Percentiles rank a stretch among this genome's conserved stretches.
These are phyloP conservation scores for Sordariomycetes sp. DNA, from an alignment of 2,329 filamentous ascomycete genomes.

Conservation along the genomic window DNA sequence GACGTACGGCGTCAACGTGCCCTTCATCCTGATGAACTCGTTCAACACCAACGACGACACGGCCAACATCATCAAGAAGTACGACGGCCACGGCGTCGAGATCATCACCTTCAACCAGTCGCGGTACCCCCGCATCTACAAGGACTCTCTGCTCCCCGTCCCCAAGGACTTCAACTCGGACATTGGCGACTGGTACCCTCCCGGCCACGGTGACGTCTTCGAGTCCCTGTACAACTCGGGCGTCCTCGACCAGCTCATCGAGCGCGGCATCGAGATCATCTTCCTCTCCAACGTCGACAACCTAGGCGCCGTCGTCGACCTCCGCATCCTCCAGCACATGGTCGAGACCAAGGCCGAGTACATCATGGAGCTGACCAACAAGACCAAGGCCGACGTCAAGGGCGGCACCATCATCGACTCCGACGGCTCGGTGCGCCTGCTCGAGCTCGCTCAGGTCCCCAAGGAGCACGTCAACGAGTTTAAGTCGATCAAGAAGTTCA, in stretches of 20 bases:
- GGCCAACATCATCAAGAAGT: slow-evolving; percentile 99
- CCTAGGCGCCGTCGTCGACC: slow-evolving; percentile 91
- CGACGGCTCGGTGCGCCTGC: slow-evolving; percentile 88
- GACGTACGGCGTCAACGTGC: slow-evolving; percentile 93
- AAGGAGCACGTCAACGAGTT: slow-evolving; percentile 99
- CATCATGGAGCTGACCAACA: slow-evolving; percentile 99
- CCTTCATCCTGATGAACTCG: slow-evolving; percentile 99
- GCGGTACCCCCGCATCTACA: slow-evolving; percentile 91
- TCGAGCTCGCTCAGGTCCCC: slow-evolving; percentile 97
- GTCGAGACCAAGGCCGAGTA: slow-evolving; percentile 94
- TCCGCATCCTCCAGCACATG: slow-evolving; percentile 99
- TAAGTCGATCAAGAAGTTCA: slow-evolving; percentile 99
- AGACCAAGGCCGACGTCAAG: slow-evolving; percentile 99
- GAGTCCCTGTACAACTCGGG: slow-evolving; percentile 99
- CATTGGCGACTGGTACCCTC: slow-evolving; percentile 96
- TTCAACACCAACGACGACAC: slow-evolving; percentile 99
- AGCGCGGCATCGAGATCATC: slow-evolving; percentile 90
- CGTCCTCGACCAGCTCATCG: slow-evolving; percentile 89
- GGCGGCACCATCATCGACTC: slow-evolving; percentile 99
- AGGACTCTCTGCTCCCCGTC: slow-evolving; percentile 93
- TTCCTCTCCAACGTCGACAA: slow-evolving; percentile 99
- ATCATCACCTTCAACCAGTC: slow-evolving; percentile 99
- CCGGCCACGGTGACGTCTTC: slow-evolving; percentile 98
- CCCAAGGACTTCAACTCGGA: slow-evolving; percentile 79
- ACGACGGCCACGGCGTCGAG: slow-evolving; percentile 98